Evolutionary conservation across 331 rosid genomes (phyloP), one percentile per base, ranked within the genome.

Genomic region (Dryas integrifolia): DNA sequence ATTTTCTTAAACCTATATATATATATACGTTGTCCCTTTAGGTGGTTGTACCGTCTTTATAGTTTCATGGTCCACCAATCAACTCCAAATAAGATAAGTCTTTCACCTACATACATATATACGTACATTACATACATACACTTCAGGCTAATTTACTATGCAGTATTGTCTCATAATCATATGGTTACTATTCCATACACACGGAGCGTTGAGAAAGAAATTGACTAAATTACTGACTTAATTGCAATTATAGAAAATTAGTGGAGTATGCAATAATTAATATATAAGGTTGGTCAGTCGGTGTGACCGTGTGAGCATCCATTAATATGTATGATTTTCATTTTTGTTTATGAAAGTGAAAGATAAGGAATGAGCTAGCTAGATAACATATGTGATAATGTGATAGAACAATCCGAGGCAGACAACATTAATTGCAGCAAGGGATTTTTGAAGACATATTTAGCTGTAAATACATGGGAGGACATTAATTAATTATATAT

Each of bases 301-400:
- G 35, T 30, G 35, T 30, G 35, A 30, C 35, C 0, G 35, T 30
- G 35, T 30, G 35, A 30, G 35, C 35, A 30, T 30, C 35, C 35
- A 30, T 30, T 2, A 51, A 21, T 35, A 61, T 16, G 66, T 9
- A 35, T 52, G 41, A 47, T 63, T 57, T 63, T 53, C 72, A 53
- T n/a, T 49, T 41, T 18, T 66, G 53, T 62, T 10, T 7, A 69
- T 57, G 58, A 50, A 62, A 72, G 56, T 65, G 63, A 61, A 62
- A 8, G 79, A 52, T 35, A 15, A 56, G 4, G 57, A 18, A 56
- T 56, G 14, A 46, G 62, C 72, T 56, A 46, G 62, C 72, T 56
- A n/a, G 24, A 65, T 15, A 44, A 24, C 21, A 49, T 12, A 13
- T 30, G 35, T 30, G 35, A 30, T 30, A 30, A 60, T 26, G 47